Evolutionary conservation across 1,284 basidiomycete species (phyloP).

Genomic region (Cryptococcus sp.): DNA sequence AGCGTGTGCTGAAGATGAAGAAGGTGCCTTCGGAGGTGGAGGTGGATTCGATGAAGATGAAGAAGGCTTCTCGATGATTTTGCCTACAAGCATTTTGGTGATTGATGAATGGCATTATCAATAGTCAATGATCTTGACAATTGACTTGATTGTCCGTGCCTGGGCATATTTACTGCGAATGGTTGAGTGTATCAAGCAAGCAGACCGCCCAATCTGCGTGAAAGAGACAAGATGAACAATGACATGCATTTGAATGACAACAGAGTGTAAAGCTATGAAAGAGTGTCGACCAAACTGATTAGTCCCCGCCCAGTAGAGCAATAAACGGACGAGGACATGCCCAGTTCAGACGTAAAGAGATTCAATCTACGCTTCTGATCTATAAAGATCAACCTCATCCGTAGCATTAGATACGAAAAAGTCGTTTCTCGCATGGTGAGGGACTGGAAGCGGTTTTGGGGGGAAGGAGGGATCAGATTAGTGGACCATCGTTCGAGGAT

Average conservation of each 20-base stretch:
- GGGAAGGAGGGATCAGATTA: background rate
- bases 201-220: no score
- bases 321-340: slow-evolving; percentile 35
- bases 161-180: no score
- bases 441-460: slow-evolving; percentile 34
- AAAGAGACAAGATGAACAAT: no score
- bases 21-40: background rate
- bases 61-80: background rate
- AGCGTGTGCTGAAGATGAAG: background rate
- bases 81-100: background rate
- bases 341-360: slow-evolving; percentile 24
- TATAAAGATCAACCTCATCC: slow-evolving; percentile 16
- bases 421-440: slow-evolving; percentile 27
- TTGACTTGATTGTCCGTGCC: background rate
- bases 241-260: background rate
- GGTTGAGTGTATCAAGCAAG: no score
- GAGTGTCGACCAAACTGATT: slow-evolving; percentile 37
- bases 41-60: background rate
- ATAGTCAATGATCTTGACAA: background rate
- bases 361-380: slow-evolving; percentile 27
- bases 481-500: background rate
- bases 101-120: background rate
- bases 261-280: background rate
- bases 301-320: slow-evolving; percentile 36
- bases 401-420: slow-evolving; percentile 31